phyloP scores from a whole-genome alignment of 2,329 filamentous ascomycete genomes.

The Paecilomyces niveus region DNA sequence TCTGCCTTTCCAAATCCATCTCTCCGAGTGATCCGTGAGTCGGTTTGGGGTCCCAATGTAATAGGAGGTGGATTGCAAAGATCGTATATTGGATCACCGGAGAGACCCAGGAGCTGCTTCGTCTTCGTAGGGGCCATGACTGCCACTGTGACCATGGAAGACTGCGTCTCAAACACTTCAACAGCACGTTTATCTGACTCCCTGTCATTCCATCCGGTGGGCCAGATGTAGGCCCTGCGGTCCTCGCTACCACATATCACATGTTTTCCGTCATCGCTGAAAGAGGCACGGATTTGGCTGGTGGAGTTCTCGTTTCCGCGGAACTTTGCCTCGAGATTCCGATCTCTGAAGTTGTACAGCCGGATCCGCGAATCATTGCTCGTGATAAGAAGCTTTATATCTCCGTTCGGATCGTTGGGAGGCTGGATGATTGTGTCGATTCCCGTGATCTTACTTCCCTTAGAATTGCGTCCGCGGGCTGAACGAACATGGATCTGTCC shows the following conservation, averaged over 20 bases:
- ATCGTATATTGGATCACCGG: conserved; percentile 90
- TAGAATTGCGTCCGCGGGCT: conserved; percentile 84
- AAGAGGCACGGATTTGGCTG: conserved; percentile 82
- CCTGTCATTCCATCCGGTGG: conserved; percentile 54
- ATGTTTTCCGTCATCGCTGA: conserved; percentile 79
- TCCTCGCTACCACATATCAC: conserved; percentile 93
- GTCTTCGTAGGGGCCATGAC: conserved; percentile 75
- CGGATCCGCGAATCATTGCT: conserved; percentile 92
- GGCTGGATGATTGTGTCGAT: conserved; percentile 68
- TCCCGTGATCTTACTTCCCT: conserved; percentile 94
- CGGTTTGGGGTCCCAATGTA: conserved; percentile 67
- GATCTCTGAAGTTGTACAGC: conserved; percentile 81
- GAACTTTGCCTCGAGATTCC: conserved; percentile 79
- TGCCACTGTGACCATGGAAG: conserved; percentile 81
- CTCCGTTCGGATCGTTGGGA: conserved; percentile 50
- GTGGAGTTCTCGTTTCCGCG: conserved; percentile 84
- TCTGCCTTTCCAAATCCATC: conserved; percentile 25
- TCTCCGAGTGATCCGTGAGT: conserved; percentile 42
- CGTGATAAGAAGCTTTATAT: conserved; percentile 79
- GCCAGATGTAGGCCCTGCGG: conserved; percentile 85
- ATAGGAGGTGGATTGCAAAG: conserved; percentile 92
- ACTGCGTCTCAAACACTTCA: conserved; percentile 87
- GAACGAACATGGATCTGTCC: conserved; percentile 91
- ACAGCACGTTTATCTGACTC: conserved; percentile 72
- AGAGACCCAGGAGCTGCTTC: conserved; percentile 67